Evolutionary conservation across 2,329 filamentous ascomycete species (phyloP).

Genomic region (Fusarium concolor): DNA sequence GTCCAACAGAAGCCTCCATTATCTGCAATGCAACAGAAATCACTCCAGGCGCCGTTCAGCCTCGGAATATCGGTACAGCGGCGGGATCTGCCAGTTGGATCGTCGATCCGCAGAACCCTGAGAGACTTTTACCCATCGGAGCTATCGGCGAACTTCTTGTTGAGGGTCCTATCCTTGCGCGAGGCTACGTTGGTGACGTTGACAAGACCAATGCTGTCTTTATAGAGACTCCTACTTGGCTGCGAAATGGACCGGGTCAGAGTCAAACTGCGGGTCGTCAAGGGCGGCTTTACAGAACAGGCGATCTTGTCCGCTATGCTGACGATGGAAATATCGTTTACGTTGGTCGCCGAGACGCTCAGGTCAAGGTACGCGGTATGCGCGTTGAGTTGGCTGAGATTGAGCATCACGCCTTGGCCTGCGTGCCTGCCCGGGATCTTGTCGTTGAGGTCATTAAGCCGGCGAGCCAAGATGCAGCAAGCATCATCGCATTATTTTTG

Average conservation of each 20-base stretch:
- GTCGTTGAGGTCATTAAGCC: conserved; percentile 4
- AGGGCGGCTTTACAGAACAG: conserved; percentile 14
- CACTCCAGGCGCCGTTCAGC: background rate
- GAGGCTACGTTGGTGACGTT: conserved; percentile 46
- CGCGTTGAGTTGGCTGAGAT: conserved; percentile 56
- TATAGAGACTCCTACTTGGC: background rate
- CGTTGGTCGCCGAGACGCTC: conserved; percentile 63
- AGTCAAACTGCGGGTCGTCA: background rate
- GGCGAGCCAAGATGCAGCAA: background rate
- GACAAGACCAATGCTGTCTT: conserved; percentile 19
- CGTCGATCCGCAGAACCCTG: conserved; percentile 11
- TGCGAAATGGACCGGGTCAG: background rate
- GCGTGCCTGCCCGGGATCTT: background rate
- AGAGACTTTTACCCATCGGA: conserved; percentile 41
- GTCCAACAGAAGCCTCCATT: background rate
- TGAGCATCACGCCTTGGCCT: conserved; percentile 1
- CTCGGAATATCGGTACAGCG: conserved; percentile 2
- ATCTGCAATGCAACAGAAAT: background rate
- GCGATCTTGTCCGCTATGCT: conserved; percentile 42
- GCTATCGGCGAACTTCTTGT: conserved; percentile 57
- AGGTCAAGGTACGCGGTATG: conserved; percentile 68
- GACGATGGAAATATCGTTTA: conserved; percentile 52
- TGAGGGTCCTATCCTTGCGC: conserved; percentile 64
- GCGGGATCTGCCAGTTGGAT: conserved; percentile 3
- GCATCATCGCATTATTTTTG: background rate